phyloP scores from a whole-genome alignment of 257 asterid genomes.

The Solanum lycopersicoides region DNA sequence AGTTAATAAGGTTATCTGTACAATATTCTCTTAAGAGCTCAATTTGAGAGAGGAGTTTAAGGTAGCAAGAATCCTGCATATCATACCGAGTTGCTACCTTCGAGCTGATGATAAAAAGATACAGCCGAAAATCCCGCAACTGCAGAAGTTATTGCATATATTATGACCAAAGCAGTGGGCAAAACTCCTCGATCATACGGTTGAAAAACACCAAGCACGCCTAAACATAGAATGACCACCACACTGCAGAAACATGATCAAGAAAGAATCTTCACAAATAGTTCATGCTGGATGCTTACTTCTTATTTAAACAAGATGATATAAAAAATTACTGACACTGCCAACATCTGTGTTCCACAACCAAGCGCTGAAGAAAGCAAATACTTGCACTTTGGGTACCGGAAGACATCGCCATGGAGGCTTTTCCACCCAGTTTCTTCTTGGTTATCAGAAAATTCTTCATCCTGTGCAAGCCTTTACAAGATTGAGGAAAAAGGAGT shows the following conservation, averaged over 20 bases:
- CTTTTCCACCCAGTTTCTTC: constrained; percentile 22
- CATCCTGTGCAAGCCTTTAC: constrained; percentile 14
- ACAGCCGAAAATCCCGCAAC: constrained; percentile 8
- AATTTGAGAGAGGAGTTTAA: background rate
- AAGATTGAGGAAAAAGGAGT: background rate
- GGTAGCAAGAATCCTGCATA: background rate
- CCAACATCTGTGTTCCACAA: constrained; percentile 13
- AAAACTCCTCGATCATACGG: constrained; percentile 12
- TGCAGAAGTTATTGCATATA: constrained; percentile 2
- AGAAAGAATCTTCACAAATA: background rate
- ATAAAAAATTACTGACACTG: constrained; percentile 4
- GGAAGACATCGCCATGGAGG: constrained; percentile 21
- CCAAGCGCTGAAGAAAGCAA: constrained; percentile 16
- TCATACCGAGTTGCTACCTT: constrained; percentile 14
- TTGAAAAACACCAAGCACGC: constrained; percentile 15
- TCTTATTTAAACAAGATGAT: background rate
- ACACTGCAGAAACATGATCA: background rate
- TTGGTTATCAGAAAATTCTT: constrained; percentile 9
- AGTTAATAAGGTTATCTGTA: background rate
- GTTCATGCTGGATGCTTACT: background rate
- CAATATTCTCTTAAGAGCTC: background rate
- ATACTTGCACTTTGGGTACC: constrained; percentile 12
- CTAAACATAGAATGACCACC: constrained; percentile 5
- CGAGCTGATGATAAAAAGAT: constrained; percentile 6
- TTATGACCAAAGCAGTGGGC: background rate